Conservation (phyloP, 2,329 filamentous ascomycete genomes). For the Phialophora macrospora region DNA sequence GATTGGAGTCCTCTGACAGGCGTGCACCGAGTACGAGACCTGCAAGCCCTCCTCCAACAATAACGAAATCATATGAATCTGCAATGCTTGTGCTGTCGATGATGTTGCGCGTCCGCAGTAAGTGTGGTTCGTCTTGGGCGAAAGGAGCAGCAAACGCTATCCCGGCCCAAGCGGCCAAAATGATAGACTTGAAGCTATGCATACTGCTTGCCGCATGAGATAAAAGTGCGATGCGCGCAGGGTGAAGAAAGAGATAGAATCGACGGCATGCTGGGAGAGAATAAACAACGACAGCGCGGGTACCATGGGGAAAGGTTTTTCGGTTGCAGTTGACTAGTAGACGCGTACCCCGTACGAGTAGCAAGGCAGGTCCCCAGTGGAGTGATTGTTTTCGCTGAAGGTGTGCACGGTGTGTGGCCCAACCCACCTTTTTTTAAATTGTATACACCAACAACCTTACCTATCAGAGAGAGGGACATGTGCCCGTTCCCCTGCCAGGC, state of each 20-base stretch:
- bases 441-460: slow-evolving; percentile 12
- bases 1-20: slow-evolving; percentile 43
- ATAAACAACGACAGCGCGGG: not conserved
- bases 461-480: slow-evolving; percentile 9
- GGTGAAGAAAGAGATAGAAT: slow-evolving; percentile 10
- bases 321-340: not conserved
- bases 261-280: slow-evolving; percentile 2
- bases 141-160: slow-evolving; percentile 35
- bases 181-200: slow-evolving; percentile 22
- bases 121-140: slow-evolving; percentile 34
- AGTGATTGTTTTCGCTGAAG: slow-evolving; percentile 4
- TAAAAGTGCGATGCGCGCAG: slow-evolving; percentile 5
- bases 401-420: not conserved
- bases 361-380: slow-evolving; percentile 4
- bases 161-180: slow-evolving; percentile 29
- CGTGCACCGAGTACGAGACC: slow-evolving; percentile 44
- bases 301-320: not conserved
- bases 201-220: slow-evolving; percentile 20
- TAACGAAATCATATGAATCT: slow-evolving; percentile 43
- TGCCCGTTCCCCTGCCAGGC: slow-evolving; percentile 3
- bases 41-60: slow-evolving; percentile 43
- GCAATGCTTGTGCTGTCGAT: slow-evolving; percentile 36
- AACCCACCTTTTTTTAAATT: slow-evolving; percentile 23
- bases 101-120: slow-evolving; percentile 38
- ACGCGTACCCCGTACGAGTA: slow-evolving; percentile 1